Evolutionary conservation across 495 filamentous ascomycete species (phyloP).

Genomic region (Annulohypoxylon nitens): DNA sequence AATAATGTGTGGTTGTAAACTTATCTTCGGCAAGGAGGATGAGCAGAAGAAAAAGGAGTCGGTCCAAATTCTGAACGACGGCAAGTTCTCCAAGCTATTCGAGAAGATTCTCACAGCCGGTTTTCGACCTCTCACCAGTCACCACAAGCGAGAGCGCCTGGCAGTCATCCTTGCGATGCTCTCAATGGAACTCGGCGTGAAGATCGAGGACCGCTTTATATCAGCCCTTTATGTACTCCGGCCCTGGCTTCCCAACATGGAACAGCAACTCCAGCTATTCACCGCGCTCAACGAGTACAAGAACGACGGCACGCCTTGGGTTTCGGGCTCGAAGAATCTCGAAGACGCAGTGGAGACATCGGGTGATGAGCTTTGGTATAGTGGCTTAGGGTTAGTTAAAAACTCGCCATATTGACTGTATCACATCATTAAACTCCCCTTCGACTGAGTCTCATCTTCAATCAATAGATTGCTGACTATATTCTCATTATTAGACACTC

Average conservation of each 20-base stretch:
- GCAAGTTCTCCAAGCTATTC: constrained; percentile 30
- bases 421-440: background rate
- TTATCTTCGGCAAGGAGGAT: background rate
- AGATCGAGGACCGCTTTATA: constrained; percentile 27
- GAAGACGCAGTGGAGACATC: background rate
- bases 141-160: constrained; percentile 40
- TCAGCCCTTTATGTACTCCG: constrained; percentile 31
- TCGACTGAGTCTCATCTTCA: background rate
- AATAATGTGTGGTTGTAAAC: constrained; percentile 26
- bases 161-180: constrained; percentile 38
- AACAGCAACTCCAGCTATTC: constrained; percentile 43
- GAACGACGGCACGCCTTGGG: constrained; percentile 45
- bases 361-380: constrained; percentile 38
- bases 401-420: background rate
- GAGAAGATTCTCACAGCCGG: constrained; percentile 28
- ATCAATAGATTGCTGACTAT: constrained; percentile 11
- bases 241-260: constrained; percentile 38
- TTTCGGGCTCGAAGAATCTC: constrained; percentile 28
- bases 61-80: constrained; percentile 28
- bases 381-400: constrained; percentile 43
- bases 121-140: constrained; percentile 18
- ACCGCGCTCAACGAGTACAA: constrained; percentile 43
- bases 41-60: background rate
- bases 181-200: constrained; percentile 34
- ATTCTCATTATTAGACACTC: constrained; percentile 27